Evolutionary conservation across 805 yeast species (phyloP).

Genomic region (Yarrowia hollandica): DNA sequence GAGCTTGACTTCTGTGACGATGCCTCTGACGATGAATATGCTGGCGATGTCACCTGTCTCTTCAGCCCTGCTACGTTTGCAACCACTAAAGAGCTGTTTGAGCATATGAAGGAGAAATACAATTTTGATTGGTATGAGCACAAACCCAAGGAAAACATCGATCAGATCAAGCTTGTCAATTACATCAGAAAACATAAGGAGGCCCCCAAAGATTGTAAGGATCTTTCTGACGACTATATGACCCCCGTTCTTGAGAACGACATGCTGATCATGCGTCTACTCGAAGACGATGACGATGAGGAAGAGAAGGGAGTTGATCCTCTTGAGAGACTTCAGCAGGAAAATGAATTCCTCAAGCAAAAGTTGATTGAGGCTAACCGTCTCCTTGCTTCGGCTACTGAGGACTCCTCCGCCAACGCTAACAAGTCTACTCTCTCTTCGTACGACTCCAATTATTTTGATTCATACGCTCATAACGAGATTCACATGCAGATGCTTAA

Average conservation of each 20-base stretch:
- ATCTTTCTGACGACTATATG: constrained; percentile 33
- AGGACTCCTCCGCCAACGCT: neutral
- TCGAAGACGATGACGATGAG: constrained; percentile 34
- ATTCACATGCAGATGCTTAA: constrained; percentile 99
- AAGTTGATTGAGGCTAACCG: constrained; percentile 17
- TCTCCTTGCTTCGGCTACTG: constrained; percentile 14
- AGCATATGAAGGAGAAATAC: constrained; percentile 33
- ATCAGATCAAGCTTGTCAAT: constrained; percentile 37
- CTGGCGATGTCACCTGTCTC: constrained; percentile 34
- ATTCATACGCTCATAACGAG: constrained; percentile 93
- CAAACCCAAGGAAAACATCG: constrained; percentile 35
- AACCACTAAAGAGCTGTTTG: constrained; percentile 33
- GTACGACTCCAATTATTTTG: constrained; percentile 85
- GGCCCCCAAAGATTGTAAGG: constrained; percentile 29
- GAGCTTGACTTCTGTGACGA: constrained; percentile 37
- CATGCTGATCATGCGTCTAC: constrained; percentile 35
- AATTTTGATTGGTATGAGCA: constrained; percentile 34
- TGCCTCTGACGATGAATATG: constrained; percentile 35
- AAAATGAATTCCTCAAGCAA: constrained; percentile 22
- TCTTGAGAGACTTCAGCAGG: constrained; percentile 2
- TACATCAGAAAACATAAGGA: constrained; percentile 34
- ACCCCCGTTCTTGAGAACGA: constrained; percentile 38
- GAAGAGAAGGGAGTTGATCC: constrained; percentile 37
- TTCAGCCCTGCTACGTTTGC: constrained; percentile 33
- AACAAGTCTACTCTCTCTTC: constrained; percentile 30